Conservation (phyloP, 2,329 filamentous ascomycete genomes). For the Trichoderma hamatum region DNA sequence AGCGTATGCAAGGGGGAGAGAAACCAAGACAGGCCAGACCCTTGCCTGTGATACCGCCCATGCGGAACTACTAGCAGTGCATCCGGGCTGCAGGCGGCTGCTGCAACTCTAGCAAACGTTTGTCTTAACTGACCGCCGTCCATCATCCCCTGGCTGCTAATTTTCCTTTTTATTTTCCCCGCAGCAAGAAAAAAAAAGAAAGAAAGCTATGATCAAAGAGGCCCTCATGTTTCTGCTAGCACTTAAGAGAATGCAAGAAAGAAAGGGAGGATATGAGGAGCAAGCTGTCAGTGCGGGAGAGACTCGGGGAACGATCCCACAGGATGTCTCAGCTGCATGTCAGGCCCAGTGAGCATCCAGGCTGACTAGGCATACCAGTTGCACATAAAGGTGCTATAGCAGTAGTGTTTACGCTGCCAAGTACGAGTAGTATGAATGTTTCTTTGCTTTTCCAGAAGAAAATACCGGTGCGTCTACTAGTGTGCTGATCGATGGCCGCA, state of each 20-base stretch:
- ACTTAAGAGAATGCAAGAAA: not conserved
- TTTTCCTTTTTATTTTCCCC: not conserved
- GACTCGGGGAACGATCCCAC: slow-evolving; percentile 6
- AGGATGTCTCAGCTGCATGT: slow-evolving; percentile 23
- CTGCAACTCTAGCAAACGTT: not conserved
- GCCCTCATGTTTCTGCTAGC: slow-evolving; percentile 9
- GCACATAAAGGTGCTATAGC: not conserved
- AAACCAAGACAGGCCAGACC: not conserved
- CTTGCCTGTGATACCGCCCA: slow-evolving; percentile 3
- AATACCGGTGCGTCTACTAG: not conserved
- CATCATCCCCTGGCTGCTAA: not conserved
- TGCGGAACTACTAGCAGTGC: slow-evolving; percentile 10
- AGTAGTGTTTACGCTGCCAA: not conserved
- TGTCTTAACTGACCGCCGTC: not conserved
- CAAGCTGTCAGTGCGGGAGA: not conserved
- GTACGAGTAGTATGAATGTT: not conserved
- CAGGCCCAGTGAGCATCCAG: slow-evolving; percentile 7
- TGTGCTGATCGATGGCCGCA: not conserved
- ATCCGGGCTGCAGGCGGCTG: slow-evolving; percentile 16
- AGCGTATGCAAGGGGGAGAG: not conserved
- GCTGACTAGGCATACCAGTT: not conserved
- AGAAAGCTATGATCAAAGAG: not conserved
- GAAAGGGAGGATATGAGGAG: not conserved
- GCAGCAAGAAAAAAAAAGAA: not conserved
- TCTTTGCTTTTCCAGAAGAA: not conserved